Base-by-base conservation (phyloP, 1,284 basidiomycete genomes). In the Leucoagaricus sp. region DNA sequence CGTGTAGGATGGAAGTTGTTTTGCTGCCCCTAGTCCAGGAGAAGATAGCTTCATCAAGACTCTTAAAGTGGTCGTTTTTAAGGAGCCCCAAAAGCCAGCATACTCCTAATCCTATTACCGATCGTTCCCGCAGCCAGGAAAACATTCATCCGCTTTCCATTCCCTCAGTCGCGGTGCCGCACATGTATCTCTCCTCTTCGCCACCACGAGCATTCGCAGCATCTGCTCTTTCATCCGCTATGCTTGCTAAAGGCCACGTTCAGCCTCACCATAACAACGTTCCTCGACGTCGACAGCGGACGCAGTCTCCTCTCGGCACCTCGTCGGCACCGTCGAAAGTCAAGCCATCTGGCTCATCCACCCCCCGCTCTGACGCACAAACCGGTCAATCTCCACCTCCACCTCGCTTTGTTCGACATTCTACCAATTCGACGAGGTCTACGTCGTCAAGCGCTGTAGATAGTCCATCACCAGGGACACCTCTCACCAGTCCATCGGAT, bases 221-320 rank as follows among this genome's bases (percentile, higher is more conserved):
- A 13, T 38, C 6, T 9, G 13, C 17, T 38, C 36, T 38, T 4
- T 12, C 36, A 38, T 26, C 25, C 23, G 28, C 29, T 2, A 53
- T 53, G 44, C 17, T 29, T 7, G 3, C 44, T 1, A 54, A 47
- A 41, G 53, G 53, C 29, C 44, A 54, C n/a, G 41, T 54, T 23
- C 53, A 54, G 36, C 53, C 53, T 28, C 53, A 54, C 33, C 28
- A 40, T 26, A 54, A 23, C n/a, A 38, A 54, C 15, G 41, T 54
- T 21, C 53, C 53, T 19, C 53, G 53, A 10, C 53, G 53, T 40
- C 53, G 34, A 7, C 44, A 15, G 4, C 44, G 53, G 17, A 38
- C 25, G 12, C 36, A 28, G 1, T 40, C 44, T 9, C 53, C 45
- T 6, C 44, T 8, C 17, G 9, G 10, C 19, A 5, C 29, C 26